Base-by-base conservation (phyloP, 352 stramenopile genomes). In the Phytophthora rubi region DNA sequence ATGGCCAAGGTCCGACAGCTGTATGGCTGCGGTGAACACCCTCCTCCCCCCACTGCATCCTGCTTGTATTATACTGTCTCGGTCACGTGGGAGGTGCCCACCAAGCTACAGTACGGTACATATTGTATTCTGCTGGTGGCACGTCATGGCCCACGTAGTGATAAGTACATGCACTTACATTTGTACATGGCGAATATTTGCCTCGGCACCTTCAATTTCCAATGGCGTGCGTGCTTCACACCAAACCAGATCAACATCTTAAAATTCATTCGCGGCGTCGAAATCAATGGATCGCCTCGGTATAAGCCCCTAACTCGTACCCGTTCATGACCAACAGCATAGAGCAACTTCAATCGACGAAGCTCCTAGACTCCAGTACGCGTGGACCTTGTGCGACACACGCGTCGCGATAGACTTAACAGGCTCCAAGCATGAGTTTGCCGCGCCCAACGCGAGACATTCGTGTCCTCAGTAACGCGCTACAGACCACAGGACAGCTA, bases 201-300 rank as follows among this genome's bases (percentile, higher is more conserved):
- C 23, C 10, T 18, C 6, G 23, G 2, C 48, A 2, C 21, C 23
- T 33, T 58, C 8, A 28, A 64, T 57, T 49, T 49, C 53, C 12
- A 33, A 37, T 71, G 61, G 35, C 68, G 68, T 71, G 62, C 68
- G 61, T 53, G 39, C 59, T 75, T 39, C 61, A 61, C 6, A 62
- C 12, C 37, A 13, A 33, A 21, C 10, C 58, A 49, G 39, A 39
- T 62, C 61, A 68, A 55, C 42, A 49, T 6, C 3, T 45, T 30
- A 30, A 45, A 61, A 61, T 62, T 60, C 35, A 70, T 67, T 74
- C 39, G 62, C 63, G 62, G 39, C 47, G 28, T 28, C 18, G 35
- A 42, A 42, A 42, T 42, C 35, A 15, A 15, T 42, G 35, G 35
- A 42, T 42, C 35, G 35, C 12, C 28, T 30, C 28, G 28, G 28